Conservation (phyloP, 306 rosid species). For the Hippophae gyantsensis region DNA sequence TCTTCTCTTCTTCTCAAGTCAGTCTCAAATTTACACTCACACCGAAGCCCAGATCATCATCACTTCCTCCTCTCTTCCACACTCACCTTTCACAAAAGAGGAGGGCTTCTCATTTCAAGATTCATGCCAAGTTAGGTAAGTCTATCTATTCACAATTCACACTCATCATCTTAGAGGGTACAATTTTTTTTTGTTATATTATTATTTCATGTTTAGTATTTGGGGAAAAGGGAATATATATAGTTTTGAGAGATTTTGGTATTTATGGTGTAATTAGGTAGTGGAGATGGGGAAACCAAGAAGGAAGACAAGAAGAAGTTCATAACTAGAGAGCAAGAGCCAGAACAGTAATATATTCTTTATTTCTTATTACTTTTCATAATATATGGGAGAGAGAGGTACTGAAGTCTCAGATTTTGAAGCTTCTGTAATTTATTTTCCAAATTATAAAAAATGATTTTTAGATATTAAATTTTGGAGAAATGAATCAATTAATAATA, state of each 20-base stretch:
- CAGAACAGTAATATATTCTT: conserved; percentile 54
- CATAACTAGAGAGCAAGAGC: conserved; percentile 88
- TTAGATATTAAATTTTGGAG: too few relatives aligned
- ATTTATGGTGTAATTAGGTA: conserved; percentile 38
- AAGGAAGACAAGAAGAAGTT: conserved; percentile 73
- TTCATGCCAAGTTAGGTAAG: conserved; percentile 63
- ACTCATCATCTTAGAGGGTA: background rate
- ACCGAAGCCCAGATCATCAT: conserved; percentile 29
- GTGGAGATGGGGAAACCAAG: conserved; percentile 54
- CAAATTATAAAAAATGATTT: too few relatives aligned
- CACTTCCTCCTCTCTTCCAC: conserved; percentile 18
- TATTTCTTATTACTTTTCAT: background rate
- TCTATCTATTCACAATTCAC: background rate
- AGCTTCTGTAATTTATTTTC: too few relatives aligned
- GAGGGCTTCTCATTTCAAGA: conserved; percentile 27
- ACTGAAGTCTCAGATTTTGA: too few relatives aligned
- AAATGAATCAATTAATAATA: too few relatives aligned
- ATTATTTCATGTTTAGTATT: background rate
- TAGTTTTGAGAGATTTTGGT: conserved; percentile 8
- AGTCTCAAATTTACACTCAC: conserved; percentile 32
- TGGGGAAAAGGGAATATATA: conserved; percentile 10
- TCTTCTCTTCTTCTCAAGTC: conserved; percentile 36
- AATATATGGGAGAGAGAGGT: too few relatives aligned
- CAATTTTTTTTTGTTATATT: background rate
- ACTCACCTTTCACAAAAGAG: conserved; percentile 24